These are phyloP conservation scores for Fomitopsis pinicola DNA, from an alignment of 1,284 basidiomycete species.

Conservation along the genomic window DNA sequence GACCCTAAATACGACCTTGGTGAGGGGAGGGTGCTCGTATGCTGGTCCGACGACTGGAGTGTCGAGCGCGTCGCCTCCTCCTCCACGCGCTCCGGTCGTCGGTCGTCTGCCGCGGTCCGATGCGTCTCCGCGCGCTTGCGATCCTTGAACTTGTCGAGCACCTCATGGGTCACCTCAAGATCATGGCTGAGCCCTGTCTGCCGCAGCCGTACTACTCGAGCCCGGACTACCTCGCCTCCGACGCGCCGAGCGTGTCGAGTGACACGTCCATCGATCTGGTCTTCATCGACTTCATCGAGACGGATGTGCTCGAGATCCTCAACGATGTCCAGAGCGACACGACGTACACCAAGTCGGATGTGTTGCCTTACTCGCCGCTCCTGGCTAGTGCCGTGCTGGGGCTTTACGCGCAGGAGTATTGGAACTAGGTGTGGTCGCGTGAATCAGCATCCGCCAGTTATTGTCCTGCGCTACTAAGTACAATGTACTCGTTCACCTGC, in stretches of 20 bases:
- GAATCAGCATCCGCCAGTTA: too few relatives aligned
- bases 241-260: constrained; percentile 43
- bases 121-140: too few relatives aligned
- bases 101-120: too few relatives aligned
- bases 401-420: constrained; percentile 53
- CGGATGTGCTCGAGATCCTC: constrained; percentile 46
- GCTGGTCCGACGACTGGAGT: too few relatives aligned
- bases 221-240: constrained; percentile 59
- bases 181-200: neutral
- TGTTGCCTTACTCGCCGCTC: constrained; percentile 45
- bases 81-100: too few relatives aligned
- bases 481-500: too few relatives aligned
- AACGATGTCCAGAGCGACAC: constrained; percentile 50
- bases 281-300: constrained; percentile 64
- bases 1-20: too few relatives aligned
- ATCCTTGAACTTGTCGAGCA: too few relatives aligned
- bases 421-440: constrained; percentile 42
- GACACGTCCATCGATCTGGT: constrained; percentile 61
- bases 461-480: too few relatives aligned
- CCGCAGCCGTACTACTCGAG: constrained; percentile 40
- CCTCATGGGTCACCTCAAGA: too few relatives aligned
- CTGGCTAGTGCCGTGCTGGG: constrained; percentile 50
- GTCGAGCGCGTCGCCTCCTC: too few relatives aligned
- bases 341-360: constrained; percentile 49
- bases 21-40: too few relatives aligned